Conservation (phyloP, 2,329 filamentous ascomycete genomes). For the Metarhizium album region DNA sequence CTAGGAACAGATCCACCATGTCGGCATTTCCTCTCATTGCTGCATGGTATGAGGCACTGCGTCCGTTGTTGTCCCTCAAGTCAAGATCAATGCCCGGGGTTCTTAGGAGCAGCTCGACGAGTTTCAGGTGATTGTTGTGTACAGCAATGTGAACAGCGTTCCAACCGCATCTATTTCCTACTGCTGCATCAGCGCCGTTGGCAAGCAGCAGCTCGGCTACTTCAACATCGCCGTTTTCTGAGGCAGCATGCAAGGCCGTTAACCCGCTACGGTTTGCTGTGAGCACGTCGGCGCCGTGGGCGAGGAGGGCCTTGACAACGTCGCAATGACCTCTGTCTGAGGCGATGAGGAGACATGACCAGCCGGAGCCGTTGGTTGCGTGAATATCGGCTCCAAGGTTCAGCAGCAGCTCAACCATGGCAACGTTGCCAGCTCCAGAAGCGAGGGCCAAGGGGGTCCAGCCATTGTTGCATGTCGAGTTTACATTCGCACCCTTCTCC, state of each 20-base stretch:
- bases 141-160: slow-evolving; percentile 3
- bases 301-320: not conserved
- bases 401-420: slow-evolving; percentile 3
- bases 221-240: not conserved
- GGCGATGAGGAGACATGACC: slow-evolving; percentile 1
- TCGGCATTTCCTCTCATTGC: not conserved
- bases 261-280: not conserved
- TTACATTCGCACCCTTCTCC: slow-evolving; percentile 4
- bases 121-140: not conserved
- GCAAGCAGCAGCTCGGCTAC: slow-evolving; percentile 1
- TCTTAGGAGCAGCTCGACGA: slow-evolving; percentile 2
- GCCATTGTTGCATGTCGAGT: slow-evolving; percentile 3
- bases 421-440: not conserved
- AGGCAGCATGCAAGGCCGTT: slow-evolving; percentile 1
- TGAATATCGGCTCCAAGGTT: not conserved
- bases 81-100: slow-evolving; percentile 1
- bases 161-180: slow-evolving; percentile 4
- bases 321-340: not conserved
- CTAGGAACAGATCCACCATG: slow-evolving; percentile 1
- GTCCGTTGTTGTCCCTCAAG: slow-evolving; percentile 1
- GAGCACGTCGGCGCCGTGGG: not conserved
- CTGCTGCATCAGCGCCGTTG: not conserved
- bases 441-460: slow-evolving; percentile 4
- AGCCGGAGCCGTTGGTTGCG: not conserved
- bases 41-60: slow-evolving; percentile 3